A percentile compares a stretch with the other conserved stretches of the same genome.
phyloP scores from a whole-genome alignment of 768 basidiomycete genomes.

The Mycena kentingensis region DNA sequence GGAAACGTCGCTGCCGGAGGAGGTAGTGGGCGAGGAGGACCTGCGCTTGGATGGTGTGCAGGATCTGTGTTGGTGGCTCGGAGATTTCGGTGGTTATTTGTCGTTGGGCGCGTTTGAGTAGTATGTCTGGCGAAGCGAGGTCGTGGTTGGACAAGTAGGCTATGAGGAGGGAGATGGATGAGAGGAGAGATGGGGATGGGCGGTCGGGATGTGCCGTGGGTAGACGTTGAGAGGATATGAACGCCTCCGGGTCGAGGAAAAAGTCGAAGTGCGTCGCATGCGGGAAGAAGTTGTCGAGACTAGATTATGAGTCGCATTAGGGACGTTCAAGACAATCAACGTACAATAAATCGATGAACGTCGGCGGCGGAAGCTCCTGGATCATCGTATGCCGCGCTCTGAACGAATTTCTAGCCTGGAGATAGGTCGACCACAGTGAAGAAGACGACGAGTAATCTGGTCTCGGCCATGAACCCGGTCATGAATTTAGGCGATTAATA shows the following conservation, averaged over 20 bases:
- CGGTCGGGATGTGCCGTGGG: conserved; percentile 5
- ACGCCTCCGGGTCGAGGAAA: conserved; percentile 10
- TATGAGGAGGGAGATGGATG: conserved; percentile 9
- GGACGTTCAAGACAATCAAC: background rate
- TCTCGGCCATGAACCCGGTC: too few relatives aligned
- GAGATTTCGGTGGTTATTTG: conserved; percentile 7
- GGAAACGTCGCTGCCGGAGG: conserved; percentile 5
- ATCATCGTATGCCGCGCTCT: too few relatives aligned
- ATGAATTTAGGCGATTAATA: background rate
- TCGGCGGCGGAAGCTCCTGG: conserved; percentile 4
- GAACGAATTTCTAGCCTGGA: too few relatives aligned
- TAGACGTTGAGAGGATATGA: conserved; percentile 2
- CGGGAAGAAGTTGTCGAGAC: conserved; percentile 10
- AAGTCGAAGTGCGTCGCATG: conserved; percentile 17
- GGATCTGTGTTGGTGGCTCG: background rate
- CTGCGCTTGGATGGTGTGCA: conserved; percentile 19
- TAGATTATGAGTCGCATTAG: background rate
- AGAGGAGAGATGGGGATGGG: conserved; percentile 11
- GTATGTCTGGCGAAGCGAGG: background rate
- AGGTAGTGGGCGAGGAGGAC: conserved; percentile 15
- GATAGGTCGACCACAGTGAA: too few relatives aligned
- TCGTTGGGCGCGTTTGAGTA: conserved; percentile 13
- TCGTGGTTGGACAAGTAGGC: conserved; percentile 9
- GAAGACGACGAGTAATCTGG: too few relatives aligned
- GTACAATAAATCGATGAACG: background rate